Base-by-base conservation (phyloP, 164 flowering plant species). In the Annona cherimola region DNA sequence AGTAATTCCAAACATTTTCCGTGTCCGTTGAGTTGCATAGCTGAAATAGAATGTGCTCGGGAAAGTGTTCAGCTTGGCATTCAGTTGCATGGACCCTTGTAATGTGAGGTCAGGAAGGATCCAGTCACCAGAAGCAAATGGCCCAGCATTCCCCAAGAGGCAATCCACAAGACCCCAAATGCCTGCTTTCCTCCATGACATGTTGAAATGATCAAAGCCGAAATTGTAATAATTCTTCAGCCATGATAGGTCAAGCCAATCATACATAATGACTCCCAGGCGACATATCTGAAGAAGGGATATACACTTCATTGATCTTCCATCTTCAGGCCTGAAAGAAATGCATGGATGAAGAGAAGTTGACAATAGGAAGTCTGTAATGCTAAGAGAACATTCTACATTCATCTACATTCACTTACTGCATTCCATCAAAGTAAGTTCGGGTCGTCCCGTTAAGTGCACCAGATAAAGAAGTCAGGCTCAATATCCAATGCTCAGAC, bases 381-480 rank as follows among this genome's bases (percentile, higher is more conserved):
- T 26, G 14, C 57, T 50, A 6, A 68, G 9, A 16, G 9, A 60
- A 41, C 61, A 20, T n/a, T n/a, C n/a, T n/a, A n/a, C n/a, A n/a
- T n/a, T n/a, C n/a, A 8, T 44, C 9, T 3, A 45, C 0, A 43
- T 0, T 61, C 60, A 87, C 98, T 89, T 76, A 96, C 98, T 83
- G 90, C 90, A 96, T 92, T 35, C 99, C 99, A 84, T 96, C 99
- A 3, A 93, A 77, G 79, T 96, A 96, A 45, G 97, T 82, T 79
- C 98, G 87, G 65, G 99, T 96, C 0, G 97, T 92, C 68, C 98
- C 99, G 76, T 93, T 96, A 75, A 96, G 89, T 0, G 98, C 97
- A 4, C 99, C 99, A 4, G 99, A 93, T 72, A 96, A 82, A 41
- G 99, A 79, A 46, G 99, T 90, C 57, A 96, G 71, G 81, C 99